Evolutionary conservation across 371 early-diverging fungal species (phyloP).

Genomic region (Entomophthora muscae): DNA sequence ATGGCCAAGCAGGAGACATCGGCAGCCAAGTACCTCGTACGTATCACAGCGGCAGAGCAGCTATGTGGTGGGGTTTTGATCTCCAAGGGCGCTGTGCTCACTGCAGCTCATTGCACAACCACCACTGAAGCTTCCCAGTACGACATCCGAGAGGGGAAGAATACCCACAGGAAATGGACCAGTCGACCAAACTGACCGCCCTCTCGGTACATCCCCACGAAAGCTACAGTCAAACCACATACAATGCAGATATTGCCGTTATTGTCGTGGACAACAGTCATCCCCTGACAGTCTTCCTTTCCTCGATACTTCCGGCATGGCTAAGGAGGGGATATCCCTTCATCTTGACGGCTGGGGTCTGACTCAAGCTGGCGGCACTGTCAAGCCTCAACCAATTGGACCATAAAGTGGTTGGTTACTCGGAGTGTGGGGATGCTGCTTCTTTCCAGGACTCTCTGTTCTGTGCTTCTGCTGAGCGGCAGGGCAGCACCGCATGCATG

Average conservation of each 20-base stretch:
- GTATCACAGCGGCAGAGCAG: too few species aligned
- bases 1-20: too few species aligned
- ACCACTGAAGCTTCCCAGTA: not conserved
- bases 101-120: conserved; percentile 4
- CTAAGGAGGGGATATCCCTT: not conserved
- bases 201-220: not conserved
- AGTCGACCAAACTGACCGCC: too few species aligned
- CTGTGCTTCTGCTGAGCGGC: not conserved
- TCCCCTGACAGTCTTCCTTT: too few species aligned
- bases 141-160: too few species aligned
- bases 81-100: not conserved
- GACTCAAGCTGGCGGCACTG: not conserved
- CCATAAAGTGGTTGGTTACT: too few species aligned
- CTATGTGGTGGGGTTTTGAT: conserved; percentile 2
- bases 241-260: not conserved
- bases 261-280: not conserved
- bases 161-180: too few species aligned
- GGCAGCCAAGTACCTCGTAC: too few species aligned
- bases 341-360: conserved; percentile 2
- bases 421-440: not conserved
- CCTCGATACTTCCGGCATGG: too few species aligned
- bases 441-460: not conserved
- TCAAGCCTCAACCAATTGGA: too few species aligned
- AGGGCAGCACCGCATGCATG: not conserved
- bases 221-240: not conserved